Base-by-base conservation (phyloP, 106 monocot species). In the Dioscorea dumetorum region DNA sequence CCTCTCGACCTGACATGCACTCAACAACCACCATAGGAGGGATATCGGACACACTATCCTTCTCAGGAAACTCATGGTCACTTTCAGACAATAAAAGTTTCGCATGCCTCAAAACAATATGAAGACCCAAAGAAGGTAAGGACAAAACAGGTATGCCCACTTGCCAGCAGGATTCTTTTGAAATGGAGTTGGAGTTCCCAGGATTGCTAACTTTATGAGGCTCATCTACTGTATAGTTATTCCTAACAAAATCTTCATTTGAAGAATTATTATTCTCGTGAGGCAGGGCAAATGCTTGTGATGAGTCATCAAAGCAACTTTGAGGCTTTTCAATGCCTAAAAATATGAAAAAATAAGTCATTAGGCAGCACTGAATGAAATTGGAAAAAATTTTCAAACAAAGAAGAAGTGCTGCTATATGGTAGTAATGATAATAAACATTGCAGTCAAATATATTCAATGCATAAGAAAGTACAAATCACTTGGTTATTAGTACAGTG, bases 111-210 rank as follows among this genome's bases (percentile, higher is more conserved):
- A 64, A 80, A 5, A 82, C 70, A 80, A 70, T 70, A 66, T 68
- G 70, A 49, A 82, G 18, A 67, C 48, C 71, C 53, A 77, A 77
- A 69, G 79, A 77, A 67, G 74, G 75, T 63, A 84, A 64, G 16
- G 66, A 63, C 12, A 57, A 69, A 71, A 22, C 16, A 33, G 32
- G 49, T 24, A n/a, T 32, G 16, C 17, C 21, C 22, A 8, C 34
- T 50, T 64, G 68, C 48, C 48, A 28, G 60, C 22, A 58, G 51
- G 71, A 54, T 57, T 67, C 66, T 31, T 61, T 49, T 9, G 14
- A 24, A 35, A 50, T 62, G 60, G 28, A 73, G 70, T 33, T 61
- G 51, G 53, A 59, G 21, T 58, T 61, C 51, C 70, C 66, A 66
- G 34, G 49, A 57, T 82, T 58, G 3, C 14, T 32, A 73, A 22